Evolutionary conservation across 169 alveolate genomes (phyloP).

Genomic region (Perkinsus marinus): DNA sequence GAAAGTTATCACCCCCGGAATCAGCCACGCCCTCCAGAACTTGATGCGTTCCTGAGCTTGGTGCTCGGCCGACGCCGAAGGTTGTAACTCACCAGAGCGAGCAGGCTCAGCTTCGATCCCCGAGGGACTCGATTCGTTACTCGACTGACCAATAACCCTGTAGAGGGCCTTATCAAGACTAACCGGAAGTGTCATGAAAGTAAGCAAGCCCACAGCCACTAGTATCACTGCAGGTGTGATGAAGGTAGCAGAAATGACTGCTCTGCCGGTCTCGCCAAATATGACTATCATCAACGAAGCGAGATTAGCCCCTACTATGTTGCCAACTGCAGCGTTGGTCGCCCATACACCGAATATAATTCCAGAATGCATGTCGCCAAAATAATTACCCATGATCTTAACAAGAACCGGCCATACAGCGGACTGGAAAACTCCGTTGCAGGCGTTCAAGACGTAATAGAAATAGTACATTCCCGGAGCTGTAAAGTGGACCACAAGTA

Average conservation of each 20-base stretch:
- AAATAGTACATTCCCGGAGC: not conserved
- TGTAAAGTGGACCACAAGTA: constrained; percentile 5
- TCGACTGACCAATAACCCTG: not conserved
- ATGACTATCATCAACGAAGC: constrained; percentile 9
- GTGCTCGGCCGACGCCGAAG: not conserved
- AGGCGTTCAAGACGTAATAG: constrained; percentile 10
- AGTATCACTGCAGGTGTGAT: constrained; percentile 13
- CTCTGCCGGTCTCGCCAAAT: constrained; percentile 13
- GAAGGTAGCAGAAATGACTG: not conserved
- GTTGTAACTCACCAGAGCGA: not conserved
- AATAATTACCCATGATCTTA: constrained; percentile 29
- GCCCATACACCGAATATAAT: constrained; percentile 33
- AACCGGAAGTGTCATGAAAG: not conserved
- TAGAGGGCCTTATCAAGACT: constrained; percentile 2
- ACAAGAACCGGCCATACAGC: constrained; percentile 21
- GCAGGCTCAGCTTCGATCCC: too few species aligned
- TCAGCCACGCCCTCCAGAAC: constrained; percentile 24
- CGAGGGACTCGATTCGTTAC: too few species aligned
- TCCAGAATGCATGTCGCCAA: constrained; percentile 25
- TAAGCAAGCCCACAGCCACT: not conserved
- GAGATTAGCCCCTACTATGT: constrained; percentile 24
- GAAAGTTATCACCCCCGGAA: constrained; percentile 33
- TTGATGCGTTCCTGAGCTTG: not conserved
- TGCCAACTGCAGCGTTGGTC: constrained; percentile 29
- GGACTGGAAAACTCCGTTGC: constrained; percentile 23